phyloP scores from a whole-genome alignment of 1,284 basidiomycete species.

The Chondrostereum purpureum region DNA sequence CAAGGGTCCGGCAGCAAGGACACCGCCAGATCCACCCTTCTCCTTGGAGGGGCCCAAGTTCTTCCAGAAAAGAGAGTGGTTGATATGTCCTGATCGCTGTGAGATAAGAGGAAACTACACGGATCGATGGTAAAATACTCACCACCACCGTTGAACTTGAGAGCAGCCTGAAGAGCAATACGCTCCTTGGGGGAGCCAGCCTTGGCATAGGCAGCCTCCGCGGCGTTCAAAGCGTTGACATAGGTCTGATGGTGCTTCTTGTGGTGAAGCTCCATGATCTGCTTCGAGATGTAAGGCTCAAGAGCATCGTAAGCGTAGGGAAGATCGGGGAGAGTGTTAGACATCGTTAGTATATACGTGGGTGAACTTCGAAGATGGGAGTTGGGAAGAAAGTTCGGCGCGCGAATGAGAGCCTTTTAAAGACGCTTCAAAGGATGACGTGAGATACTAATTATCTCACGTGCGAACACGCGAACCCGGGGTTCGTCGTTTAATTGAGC shows the following conservation, averaged over 20 bases:
- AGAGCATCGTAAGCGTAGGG: constrained; percentile 86
- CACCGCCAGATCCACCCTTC: constrained; percentile 52
- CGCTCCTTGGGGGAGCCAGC: constrained; percentile 64
- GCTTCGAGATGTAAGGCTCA: constrained; percentile 76
- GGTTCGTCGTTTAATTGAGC: no score
- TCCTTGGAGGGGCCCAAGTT: constrained; percentile 64
- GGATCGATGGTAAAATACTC: constrained; percentile 14
- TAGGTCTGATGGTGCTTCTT: constrained; percentile 84
- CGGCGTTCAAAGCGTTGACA: constrained; percentile 69
- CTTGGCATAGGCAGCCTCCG: constrained; percentile 68
- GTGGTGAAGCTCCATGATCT: constrained; percentile 86
- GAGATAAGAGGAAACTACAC: constrained; percentile 5
- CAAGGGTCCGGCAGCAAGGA: constrained; percentile 58
- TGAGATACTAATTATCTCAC: not conserved
- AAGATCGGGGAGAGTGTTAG: constrained; percentile 71
- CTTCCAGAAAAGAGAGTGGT: constrained; percentile 93
- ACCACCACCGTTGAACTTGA: constrained; percentile 71
- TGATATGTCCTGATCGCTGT: constrained; percentile 64
- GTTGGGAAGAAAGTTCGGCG: not conserved
- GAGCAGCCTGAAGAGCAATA: constrained; percentile 68
- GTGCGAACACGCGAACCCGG: no score
- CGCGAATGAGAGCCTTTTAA: not conserved
- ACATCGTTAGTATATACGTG: constrained; percentile 23
- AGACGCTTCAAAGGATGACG: not conserved
- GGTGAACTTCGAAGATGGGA: constrained; percentile 2